Evolutionary conservation across 2,329 filamentous ascomycete species (phyloP).

Genomic region (Pyrenochaeta sp.): DNA sequence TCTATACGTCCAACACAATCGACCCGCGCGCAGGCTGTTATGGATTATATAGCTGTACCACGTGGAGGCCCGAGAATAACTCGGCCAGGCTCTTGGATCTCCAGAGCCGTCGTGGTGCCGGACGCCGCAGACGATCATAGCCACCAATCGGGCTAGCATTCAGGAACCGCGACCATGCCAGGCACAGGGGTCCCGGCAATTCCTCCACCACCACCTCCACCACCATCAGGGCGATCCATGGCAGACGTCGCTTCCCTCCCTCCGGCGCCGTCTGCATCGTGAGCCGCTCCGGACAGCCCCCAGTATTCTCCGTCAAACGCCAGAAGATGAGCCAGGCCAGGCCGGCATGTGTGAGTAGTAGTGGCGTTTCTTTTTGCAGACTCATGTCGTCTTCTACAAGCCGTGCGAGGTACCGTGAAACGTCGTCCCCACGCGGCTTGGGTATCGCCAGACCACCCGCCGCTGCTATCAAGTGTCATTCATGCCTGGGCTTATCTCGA

Average conservation of each 20-base stretch:
- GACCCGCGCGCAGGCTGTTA: neutral
- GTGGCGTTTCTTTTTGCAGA: conserved; percentile 10
- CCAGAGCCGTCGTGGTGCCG: conserved; percentile 28
- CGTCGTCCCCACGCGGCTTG: conserved; percentile 16
- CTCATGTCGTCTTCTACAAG: conserved; percentile 17
- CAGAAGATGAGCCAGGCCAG: conserved; percentile 46
- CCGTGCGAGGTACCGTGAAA: conserved; percentile 31
- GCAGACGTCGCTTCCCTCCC: conserved; percentile 13
- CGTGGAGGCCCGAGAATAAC: conserved; percentile 22
- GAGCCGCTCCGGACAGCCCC: conserved; percentile 25
- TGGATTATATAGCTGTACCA: conserved; percentile 10
- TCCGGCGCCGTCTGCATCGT: conserved; percentile 15
- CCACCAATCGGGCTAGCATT: conserved; percentile 34
- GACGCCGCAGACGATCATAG: conserved; percentile 32
- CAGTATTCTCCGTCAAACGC: conserved; percentile 23
- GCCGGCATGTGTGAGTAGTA: conserved; percentile 50
- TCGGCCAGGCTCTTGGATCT: conserved; percentile 28
- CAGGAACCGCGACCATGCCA: conserved; percentile 32
- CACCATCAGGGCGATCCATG: conserved; percentile 16
- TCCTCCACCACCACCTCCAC: neutral
- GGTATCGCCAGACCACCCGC: conserved; percentile 23
- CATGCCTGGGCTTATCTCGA: conserved; percentile 29
- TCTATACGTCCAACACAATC: no score
- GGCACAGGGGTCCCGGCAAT: conserved; percentile 24
- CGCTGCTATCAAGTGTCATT: conserved; percentile 25